These are phyloP conservation scores for Hibiscus mutabilis DNA, from an alignment of 345 rosid species.

Conservation along the genomic window DNA sequence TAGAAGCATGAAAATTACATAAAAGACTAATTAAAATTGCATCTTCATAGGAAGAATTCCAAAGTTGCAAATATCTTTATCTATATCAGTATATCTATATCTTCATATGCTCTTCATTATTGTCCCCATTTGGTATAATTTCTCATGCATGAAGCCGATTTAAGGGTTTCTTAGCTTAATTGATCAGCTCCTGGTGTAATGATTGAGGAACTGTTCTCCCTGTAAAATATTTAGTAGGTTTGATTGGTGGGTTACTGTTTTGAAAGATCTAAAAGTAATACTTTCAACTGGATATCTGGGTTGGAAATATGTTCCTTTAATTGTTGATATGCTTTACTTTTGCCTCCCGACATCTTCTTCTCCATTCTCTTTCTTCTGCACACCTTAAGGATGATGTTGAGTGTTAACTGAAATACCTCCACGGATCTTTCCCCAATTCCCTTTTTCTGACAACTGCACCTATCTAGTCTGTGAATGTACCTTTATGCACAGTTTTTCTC, in stretches of 20 bases:
- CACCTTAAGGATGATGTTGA: background rate
- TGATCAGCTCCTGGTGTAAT: background rate
- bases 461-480: background rate
- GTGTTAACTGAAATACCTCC: background rate
- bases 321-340: background rate
- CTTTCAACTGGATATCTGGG: background rate
- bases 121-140: background rate
- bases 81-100: background rate
- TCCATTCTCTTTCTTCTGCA: background rate
- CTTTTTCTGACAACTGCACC: background rate
- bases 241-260: background rate
- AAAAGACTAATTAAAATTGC: background rate
- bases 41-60: background rate
- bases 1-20: background rate
- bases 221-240: background rate
- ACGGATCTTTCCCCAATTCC: background rate
- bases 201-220: background rate
- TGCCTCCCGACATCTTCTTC: background rate
- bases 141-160: background rate
- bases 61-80: background rate
- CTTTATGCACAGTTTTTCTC: background rate
- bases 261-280: background rate
- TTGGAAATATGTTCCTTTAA: background rate
- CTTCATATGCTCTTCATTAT: background rate
- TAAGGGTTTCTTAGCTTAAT: conserved; percentile 3